Conservation (phyloP, 2,329 filamentous ascomycete genomes). For the Verticillium dahliae region DNA sequence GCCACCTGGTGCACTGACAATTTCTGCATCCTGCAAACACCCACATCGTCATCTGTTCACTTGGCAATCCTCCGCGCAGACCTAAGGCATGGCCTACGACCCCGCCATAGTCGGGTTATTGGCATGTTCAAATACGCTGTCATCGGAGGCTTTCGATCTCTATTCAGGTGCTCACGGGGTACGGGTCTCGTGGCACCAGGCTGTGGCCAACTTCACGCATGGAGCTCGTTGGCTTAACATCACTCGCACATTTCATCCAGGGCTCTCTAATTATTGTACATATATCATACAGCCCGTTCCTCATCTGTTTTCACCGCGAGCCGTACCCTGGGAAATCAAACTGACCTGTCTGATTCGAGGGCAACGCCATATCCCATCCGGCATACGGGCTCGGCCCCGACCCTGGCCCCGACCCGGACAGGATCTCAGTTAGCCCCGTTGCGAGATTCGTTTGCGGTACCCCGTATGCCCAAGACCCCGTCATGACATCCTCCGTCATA, state of each 20-base stretch:
- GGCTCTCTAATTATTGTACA: background rate
- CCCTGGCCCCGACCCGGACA: background rate
- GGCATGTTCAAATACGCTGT: no score
- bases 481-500: conserved; percentile 7
- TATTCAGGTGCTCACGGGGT: no score
- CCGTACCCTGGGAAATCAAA: conserved; percentile 7
- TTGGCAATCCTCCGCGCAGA: no score
- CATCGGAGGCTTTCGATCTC: no score
- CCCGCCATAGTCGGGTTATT: no score
- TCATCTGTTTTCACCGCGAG: background rate
- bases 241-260: background rate
- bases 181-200: no score
- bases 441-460: background rate
- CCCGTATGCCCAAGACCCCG: conserved; percentile 5
- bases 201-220: no score
- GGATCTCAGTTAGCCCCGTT: background rate
- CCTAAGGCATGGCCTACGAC: no score
- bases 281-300: background rate
- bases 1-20: background rate
- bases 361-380: background rate
- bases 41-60: background rate
- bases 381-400: background rate
- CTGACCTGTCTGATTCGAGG: conserved; percentile 2
- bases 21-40: background rate
- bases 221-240: background rate